Conservation (phyloP, 1,139 yeast species). For the Chernovozyma aurita region DNA sequence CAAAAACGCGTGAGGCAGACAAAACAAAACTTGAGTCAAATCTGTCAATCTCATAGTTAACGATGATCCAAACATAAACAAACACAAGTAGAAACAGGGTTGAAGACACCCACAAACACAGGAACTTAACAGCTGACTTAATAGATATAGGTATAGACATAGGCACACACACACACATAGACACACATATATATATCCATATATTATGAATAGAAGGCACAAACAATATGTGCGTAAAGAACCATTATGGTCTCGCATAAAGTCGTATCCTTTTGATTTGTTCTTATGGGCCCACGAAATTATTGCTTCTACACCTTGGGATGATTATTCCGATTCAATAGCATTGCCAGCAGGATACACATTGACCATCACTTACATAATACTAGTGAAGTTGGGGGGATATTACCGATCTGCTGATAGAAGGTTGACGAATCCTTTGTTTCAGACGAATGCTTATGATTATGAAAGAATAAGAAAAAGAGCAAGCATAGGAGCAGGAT, state of each 20-base stretch:
- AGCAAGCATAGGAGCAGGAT: slow-evolving; percentile 6
- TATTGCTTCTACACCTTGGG: slow-evolving; percentile 62
- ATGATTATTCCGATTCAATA: slow-evolving; percentile 40
- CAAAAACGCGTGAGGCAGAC: too few species aligned
- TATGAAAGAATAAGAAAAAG: slow-evolving; percentile 29
- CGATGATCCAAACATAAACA: too few species aligned
- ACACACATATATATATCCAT: too few species aligned
- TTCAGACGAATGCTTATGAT: slow-evolving; percentile 26
- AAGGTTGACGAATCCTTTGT: slow-evolving; percentile 19
- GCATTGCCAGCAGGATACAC: slow-evolving; percentile 47
- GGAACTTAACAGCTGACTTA: too few species aligned
- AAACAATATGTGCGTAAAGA: slow-evolving; percentile 19
- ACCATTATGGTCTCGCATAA: slow-evolving; percentile 35
- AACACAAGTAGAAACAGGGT: too few species aligned
- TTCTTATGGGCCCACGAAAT: slow-evolving; percentile 50
- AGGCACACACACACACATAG: too few species aligned
- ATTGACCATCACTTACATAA: slow-evolving; percentile 18
- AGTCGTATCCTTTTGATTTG: slow-evolving; percentile 55
- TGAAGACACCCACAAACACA: too few species aligned
- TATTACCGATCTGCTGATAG: slow-evolving; percentile 18
- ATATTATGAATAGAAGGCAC: background rate
- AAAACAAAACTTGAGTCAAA: too few species aligned
- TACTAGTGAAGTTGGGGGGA: slow-evolving; percentile 16
- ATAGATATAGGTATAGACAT: too few species aligned
- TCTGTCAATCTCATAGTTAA: too few species aligned